Percentiles rank a stretch among this genome's conserved stretches.
These are phyloP conservation scores for Aphanomyces stellatus DNA, from an alignment of 352 stramenopile genomes.

Conservation along the genomic window DNA sequence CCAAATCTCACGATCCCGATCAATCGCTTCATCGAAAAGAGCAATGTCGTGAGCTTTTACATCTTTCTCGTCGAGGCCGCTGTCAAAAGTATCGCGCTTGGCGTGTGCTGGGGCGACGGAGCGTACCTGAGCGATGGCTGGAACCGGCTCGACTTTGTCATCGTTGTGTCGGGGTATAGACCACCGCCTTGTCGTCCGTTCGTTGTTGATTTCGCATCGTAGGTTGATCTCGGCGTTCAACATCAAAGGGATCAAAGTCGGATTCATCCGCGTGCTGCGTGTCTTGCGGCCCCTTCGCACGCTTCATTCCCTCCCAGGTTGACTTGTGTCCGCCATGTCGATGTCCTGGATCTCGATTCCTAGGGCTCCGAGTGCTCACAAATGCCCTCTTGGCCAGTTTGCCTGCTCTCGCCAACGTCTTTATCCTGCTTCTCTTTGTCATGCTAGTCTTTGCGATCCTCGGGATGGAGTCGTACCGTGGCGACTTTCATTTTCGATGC, in stretches of 20 bases:
- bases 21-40: constrained; percentile 36
- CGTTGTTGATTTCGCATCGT: neutral
- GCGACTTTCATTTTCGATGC: constrained; percentile 51
- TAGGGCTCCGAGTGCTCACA: constrained; percentile 74
- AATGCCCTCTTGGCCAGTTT: constrained; percentile 65
- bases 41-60: constrained; percentile 33
- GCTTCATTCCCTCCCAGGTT: constrained; percentile 23
- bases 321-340: neutral
- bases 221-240: constrained; percentile 8
- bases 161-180: constrained; percentile 58
- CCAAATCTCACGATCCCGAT: constrained; percentile 27
- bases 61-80: constrained; percentile 68
- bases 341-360: neutral
- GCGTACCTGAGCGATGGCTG: constrained; percentile 63
- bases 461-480: constrained; percentile 73
- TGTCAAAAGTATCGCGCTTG: constrained; percentile 76
- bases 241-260: constrained; percentile 3
- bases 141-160: constrained; percentile 84
- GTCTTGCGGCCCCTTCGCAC: constrained; percentile 40
- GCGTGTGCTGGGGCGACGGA: too few relatives aligned
- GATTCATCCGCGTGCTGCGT: constrained; percentile 27
- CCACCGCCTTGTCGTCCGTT: too few relatives aligned
- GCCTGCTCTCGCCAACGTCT: constrained; percentile 62
- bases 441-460: constrained; percentile 84
- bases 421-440: constrained; percentile 66